Conservation (phyloP, 2,329 filamentous ascomycete genomes). For the Alternaria consortialis region DNA sequence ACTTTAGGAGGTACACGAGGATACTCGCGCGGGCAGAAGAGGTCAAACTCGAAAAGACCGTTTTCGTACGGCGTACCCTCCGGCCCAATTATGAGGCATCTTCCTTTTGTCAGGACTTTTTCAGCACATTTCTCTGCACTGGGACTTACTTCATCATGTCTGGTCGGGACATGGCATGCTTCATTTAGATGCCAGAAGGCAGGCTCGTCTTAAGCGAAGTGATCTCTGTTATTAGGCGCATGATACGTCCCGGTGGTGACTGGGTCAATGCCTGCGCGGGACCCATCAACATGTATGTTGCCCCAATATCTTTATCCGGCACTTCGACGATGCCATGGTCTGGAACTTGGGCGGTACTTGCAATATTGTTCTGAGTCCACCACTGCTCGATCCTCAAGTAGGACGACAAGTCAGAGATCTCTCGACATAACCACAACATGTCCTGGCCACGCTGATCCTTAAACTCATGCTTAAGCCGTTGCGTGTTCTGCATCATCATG, state of each 20-base stretch:
- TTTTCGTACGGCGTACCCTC: slow-evolving; percentile 61
- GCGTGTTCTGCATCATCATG: slow-evolving; percentile 23
- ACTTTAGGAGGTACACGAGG: slow-evolving; percentile 55
- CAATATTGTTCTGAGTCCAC: too few species aligned
- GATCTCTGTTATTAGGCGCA: slow-evolving; percentile 52
- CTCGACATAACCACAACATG: slow-evolving; percentile 44
- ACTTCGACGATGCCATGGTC: slow-evolving; percentile 38
- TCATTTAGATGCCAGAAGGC: slow-evolving; percentile 61
- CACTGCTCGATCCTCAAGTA: slow-evolving; percentile 12
- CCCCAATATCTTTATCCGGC: slow-evolving; percentile 35
- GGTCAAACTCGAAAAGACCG: slow-evolving; percentile 63
- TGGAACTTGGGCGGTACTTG: too few species aligned
- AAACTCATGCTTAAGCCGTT: slow-evolving; percentile 20
- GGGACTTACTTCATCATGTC: slow-evolving; percentile 56
- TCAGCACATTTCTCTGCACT: not conserved
- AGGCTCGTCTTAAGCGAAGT: slow-evolving; percentile 56
- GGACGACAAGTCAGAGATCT: slow-evolving; percentile 39
- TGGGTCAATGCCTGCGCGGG: slow-evolving; percentile 4
- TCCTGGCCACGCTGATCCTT: slow-evolving; percentile 32
- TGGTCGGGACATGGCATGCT: slow-evolving; percentile 54
- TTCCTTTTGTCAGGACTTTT: slow-evolving; percentile 32
- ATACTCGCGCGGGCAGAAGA: slow-evolving; percentile 55
- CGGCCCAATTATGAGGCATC: slow-evolving; percentile 55
- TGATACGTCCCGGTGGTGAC: slow-evolving; percentile 54
- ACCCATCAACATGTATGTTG: too few species aligned